Evolutionary conservation across 2,329 filamentous ascomycete species (phyloP).

Genomic region (Ophiocordyceps camponoti-floridani): DNA sequence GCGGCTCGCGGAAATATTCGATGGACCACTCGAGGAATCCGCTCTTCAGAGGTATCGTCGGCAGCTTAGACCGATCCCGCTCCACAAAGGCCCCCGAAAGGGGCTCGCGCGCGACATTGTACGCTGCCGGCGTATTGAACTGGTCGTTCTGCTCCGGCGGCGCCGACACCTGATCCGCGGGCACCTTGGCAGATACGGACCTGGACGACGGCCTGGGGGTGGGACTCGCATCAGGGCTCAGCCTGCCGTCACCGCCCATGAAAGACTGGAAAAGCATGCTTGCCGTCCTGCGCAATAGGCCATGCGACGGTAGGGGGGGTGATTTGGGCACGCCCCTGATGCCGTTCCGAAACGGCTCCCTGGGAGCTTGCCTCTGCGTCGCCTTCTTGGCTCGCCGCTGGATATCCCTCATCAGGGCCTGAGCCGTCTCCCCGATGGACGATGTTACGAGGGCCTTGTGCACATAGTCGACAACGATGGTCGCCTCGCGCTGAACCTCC

Average conservation of each 20-base stretch:
- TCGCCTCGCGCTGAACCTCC: conserved; percentile 74
- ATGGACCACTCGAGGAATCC: conserved; percentile 90
- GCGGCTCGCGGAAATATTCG: conserved; percentile 92
- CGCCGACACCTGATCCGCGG: conserved; percentile 22
- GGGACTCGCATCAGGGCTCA: conserved; percentile 15
- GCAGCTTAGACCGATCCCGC: conserved; percentile 37
- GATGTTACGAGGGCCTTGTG: conserved; percentile 65
- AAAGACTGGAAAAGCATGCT: conserved; percentile 45
- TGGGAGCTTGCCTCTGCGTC: conserved; percentile 23
- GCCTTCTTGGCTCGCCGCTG: conserved; percentile 29
- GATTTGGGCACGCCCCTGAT: conserved; percentile 17
- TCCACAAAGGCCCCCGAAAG: conserved; percentile 58
- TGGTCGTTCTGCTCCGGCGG: conserved; percentile 64
- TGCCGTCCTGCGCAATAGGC: conserved; percentile 43
- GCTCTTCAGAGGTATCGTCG: conserved; percentile 59
- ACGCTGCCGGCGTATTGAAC: conserved; percentile 45
- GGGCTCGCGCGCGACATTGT: conserved; percentile 61
- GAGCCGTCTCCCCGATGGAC: conserved; percentile 51
- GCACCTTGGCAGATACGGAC: conserved; percentile 17
- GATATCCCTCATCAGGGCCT: conserved; percentile 59
- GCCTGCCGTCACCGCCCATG: conserved; percentile 28
- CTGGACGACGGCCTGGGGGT: conserved; percentile 9
- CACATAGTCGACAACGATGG: conserved; percentile 71
- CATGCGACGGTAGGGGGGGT: conserved; percentile 34
- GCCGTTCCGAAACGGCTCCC: conserved; percentile 23